Evolutionary conservation across 768 basidiomycete species (phyloP).

Genomic region (Auricularia sp.): DNA sequence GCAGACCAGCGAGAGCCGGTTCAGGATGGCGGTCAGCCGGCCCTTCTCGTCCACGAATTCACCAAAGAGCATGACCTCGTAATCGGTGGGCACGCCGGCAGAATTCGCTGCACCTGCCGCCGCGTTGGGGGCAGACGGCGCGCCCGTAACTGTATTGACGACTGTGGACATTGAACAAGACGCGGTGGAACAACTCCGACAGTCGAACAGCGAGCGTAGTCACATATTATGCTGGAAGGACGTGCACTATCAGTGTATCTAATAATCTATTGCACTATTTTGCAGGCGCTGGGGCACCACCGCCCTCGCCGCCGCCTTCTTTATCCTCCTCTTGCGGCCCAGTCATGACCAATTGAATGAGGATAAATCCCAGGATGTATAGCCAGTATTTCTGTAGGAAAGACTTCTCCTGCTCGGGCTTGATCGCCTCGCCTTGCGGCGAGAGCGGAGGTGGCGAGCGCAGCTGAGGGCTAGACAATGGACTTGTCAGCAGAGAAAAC

Average conservation of each 20-base stretch:
- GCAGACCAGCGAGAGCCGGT: slow-evolving; percentile 71
- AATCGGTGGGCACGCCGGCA: slow-evolving; percentile 24
- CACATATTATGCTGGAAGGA: neutral
- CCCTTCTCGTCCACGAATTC: slow-evolving; percentile 65
- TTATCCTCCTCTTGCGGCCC: neutral
- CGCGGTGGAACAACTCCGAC: neutral
- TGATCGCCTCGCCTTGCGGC: slow-evolving; percentile 51
- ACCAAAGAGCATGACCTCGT: slow-evolving; percentile 75
- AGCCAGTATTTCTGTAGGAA: slow-evolving; percentile 90
- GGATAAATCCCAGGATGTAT: slow-evolving; percentile 51
- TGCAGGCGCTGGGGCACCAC: neutral
- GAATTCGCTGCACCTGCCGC: neutral
- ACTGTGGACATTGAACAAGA: neutral
- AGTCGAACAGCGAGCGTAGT: neutral
- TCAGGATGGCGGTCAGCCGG: slow-evolving; percentile 56
- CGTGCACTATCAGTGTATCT: neutral
- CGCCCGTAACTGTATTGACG: neutral
- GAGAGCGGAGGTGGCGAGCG: slow-evolving; percentile 58
- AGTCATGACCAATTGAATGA: slow-evolving; percentile 14
- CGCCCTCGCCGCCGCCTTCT: neutral
- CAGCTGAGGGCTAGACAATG: slow-evolving; percentile 46
- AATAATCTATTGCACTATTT: neutral
- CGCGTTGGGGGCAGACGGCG: neutral
- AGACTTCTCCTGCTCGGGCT: slow-evolving; percentile 55
- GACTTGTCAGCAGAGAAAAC: neutral